phyloP scores from a whole-genome alignment of 2,329 filamentous ascomycete species.

The Aspergillus ibericus region DNA sequence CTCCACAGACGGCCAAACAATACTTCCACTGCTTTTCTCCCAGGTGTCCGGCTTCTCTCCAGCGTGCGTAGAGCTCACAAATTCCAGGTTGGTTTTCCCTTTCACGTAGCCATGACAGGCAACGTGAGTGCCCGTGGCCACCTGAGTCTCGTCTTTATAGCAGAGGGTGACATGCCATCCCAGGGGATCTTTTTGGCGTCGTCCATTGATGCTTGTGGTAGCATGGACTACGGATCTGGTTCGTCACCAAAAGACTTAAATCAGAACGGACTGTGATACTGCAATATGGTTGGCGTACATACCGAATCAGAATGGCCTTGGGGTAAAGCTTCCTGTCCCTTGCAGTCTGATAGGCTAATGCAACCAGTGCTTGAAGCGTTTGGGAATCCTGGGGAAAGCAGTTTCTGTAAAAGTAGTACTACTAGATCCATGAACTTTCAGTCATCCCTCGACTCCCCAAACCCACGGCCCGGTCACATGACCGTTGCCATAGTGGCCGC shows the following conservation, averaged over 20 bases:
- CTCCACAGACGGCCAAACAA: neutral
- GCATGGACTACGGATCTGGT: constrained; percentile 18
- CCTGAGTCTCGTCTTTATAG: constrained; percentile 21
- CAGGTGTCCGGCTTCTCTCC: neutral
- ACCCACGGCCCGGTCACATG: too few relatives aligned
- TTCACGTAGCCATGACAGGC: neutral
- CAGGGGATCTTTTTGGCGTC: constrained; percentile 20
- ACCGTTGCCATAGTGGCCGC: too few relatives aligned
- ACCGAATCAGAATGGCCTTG: constrained; percentile 21
- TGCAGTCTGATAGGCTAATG: constrained; percentile 21
- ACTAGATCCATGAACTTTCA: too few relatives aligned
- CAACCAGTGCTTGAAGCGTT: constrained; percentile 12
- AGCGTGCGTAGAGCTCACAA: neutral
- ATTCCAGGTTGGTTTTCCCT: neutral
- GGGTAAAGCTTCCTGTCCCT: constrained; percentile 21
- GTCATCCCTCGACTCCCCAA: too few relatives aligned
- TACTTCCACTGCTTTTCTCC: neutral
- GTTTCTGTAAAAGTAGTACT: constrained; percentile 11
- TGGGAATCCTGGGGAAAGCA: constrained; percentile 13
- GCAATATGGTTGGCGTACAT: too few relatives aligned
- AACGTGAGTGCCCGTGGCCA: neutral
- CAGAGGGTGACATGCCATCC: constrained; percentile 20
- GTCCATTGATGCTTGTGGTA: constrained; percentile 21
- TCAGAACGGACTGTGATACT: too few relatives aligned
- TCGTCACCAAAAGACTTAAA: neutral